These are phyloP conservation scores for Conoideocrella luteorostrata DNA, from an alignment of 2,329 filamentous ascomycete species.

Conservation along the genomic window DNA sequence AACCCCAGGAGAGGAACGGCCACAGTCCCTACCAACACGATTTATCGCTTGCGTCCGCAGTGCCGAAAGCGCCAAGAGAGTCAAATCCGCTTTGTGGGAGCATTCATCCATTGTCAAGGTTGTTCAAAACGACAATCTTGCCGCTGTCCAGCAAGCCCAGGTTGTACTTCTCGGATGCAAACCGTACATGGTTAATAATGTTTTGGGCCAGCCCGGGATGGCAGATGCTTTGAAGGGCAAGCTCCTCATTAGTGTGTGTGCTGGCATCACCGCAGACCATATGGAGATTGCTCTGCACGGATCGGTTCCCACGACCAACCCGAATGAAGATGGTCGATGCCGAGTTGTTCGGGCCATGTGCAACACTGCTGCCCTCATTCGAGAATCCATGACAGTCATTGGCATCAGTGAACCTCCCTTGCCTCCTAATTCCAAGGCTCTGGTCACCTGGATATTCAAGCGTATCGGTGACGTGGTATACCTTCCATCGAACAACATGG, in stretches of 20 bases:
- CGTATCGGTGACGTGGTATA: conserved; percentile 65
- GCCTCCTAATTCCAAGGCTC: conserved; percentile 40
- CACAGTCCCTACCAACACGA: conserved; percentile 57
- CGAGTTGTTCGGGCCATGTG: conserved; percentile 74
- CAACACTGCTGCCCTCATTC: conserved; percentile 72
- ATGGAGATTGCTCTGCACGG: conserved; percentile 60
- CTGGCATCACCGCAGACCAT: conserved; percentile 65
- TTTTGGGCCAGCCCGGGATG: conserved; percentile 64
- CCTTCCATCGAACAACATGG: conserved; percentile 62
- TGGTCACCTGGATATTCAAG: conserved; percentile 72
- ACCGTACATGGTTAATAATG: conserved; percentile 63
- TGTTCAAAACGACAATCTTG: conserved; percentile 65
- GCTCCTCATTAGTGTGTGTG: conserved; percentile 73
- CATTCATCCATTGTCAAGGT: conserved; percentile 59
- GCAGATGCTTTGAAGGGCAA: conserved; percentile 69
- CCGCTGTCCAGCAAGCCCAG: conserved; percentile 60
- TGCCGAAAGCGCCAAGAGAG: conserved; percentile 60
- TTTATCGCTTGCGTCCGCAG: conserved; percentile 79
- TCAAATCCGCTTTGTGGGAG: conserved; percentile 58
- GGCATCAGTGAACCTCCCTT: conserved; percentile 55
- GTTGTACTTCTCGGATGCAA: conserved; percentile 77
- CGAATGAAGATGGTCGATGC: conserved; percentile 44
- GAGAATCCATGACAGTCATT: conserved; percentile 79
- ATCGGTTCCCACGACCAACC: conserved; percentile 39
- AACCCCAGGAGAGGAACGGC: conserved; percentile 41